Evolutionary conservation across 371 early-diverging fungal genomes (phyloP).

Genomic region (Mucor irregularis): DNA sequence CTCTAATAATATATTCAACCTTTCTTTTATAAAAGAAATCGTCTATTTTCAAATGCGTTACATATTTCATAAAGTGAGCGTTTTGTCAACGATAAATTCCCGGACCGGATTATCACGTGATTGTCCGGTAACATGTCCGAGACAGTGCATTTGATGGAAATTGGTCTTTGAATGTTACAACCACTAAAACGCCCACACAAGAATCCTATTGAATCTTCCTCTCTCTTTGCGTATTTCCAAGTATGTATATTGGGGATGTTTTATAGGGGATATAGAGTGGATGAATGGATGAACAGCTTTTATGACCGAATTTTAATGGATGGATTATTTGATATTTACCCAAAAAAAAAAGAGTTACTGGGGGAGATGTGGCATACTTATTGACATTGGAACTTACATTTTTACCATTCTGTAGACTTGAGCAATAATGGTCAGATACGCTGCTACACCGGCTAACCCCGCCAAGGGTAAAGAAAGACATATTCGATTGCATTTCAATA

Average conservation of each 20-base stretch:
- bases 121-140: too few relatives aligned
- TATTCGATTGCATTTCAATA: neutral
- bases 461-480: constrained; percentile 45
- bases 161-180: constrained; percentile 6
- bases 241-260: constrained; percentile 14
- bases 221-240: constrained; percentile 29
- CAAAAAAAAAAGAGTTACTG: neutral
- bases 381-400: neutral
- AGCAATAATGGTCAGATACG: constrained; percentile 60
- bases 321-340: constrained; percentile 7
- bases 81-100: too few relatives aligned
- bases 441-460: constrained; percentile 56
- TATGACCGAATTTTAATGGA: constrained; percentile 4
- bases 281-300: too few relatives aligned
- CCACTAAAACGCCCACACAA: neutral
- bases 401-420: constrained; percentile 12
- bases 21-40: too few relatives aligned
- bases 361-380: neutral
- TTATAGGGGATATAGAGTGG: neutral
- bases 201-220: constrained; percentile 22
- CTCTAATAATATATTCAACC: too few relatives aligned
- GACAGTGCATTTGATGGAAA: too few relatives aligned
- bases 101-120: neutral
- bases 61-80: too few relatives aligned
- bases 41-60: too few relatives aligned